Conservation (phyloP, 805 yeast species). For the Cyberlindnera galapagoensis region DNA sequence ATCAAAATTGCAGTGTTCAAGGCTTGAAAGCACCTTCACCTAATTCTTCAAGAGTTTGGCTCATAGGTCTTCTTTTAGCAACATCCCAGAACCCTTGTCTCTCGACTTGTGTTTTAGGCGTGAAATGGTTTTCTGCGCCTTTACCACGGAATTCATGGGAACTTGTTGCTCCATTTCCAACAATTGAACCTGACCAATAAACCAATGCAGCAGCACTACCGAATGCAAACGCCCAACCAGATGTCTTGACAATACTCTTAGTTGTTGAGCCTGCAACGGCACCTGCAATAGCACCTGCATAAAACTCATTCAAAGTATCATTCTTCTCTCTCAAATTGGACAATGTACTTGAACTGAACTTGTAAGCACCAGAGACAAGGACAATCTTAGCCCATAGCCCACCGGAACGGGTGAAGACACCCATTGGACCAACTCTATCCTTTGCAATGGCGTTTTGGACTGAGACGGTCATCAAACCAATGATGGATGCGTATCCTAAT, state of each 20-base stretch:
- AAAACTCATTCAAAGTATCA: conserved; percentile 54
- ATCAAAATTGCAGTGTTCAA: conserved; percentile 3
- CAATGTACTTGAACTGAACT: conserved; percentile 35
- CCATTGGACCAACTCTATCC: conserved; percentile 34
- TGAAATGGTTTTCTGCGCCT: conserved; percentile 26
- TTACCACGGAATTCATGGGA: conserved; percentile 20
- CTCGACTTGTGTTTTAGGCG: conserved; percentile 20
- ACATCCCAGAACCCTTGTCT: conserved; percentile 74
- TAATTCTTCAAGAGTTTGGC: conserved; percentile 69
- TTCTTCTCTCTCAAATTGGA: conserved; percentile 58
- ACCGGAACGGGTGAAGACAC: conserved; percentile 21
- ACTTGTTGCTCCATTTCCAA: conserved; percentile 33
- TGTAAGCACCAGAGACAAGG: conserved; percentile 44
- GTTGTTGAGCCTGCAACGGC: conserved; percentile 31
- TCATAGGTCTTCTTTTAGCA: conserved; percentile 71
- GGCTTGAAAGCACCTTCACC: conserved; percentile 37
- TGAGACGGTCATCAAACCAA: conserved; percentile 44
- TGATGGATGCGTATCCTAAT: conserved; percentile 36
- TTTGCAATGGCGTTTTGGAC: conserved; percentile 38
- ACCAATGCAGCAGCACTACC: conserved; percentile 39
- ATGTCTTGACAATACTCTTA: conserved; percentile 30
- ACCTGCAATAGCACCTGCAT: conserved; percentile 42
- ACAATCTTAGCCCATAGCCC: conserved; percentile 36
- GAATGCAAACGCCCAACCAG: conserved; percentile 41
- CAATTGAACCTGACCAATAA: conserved; percentile 44